Evolutionary conservation across 345 rosid genomes (phyloP), one percentile per base, ranked within the genome.

Genomic region (Eucalyptus albens): DNA sequence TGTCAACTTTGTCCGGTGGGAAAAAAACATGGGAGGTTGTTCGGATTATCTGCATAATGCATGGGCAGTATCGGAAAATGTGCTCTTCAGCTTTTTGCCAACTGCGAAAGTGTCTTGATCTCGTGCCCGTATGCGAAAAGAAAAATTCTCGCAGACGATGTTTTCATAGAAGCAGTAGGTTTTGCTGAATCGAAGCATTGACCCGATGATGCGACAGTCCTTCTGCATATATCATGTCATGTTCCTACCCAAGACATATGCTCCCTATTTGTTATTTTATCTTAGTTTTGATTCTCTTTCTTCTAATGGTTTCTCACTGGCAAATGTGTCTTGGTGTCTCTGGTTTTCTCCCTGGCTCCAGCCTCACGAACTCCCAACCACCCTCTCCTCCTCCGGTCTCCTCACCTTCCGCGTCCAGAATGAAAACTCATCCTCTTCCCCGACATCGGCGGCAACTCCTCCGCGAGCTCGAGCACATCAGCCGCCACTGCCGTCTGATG

Each of bases 11-110:
- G 69, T 60, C 16, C 8, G 31, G 16, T 27, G 31, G 31, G n/a
- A 60, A 19, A 15, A 50, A 50, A 56, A 24, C 0, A 22, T 0
- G 62, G 62, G 29, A 56, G 62, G 27, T 2, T 56, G 0, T 56
- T 0, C 13, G 29, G 62, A 56, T 24, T 4, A 0, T 56, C 59
- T 1, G 24, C 56, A 17, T 51, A 51, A 0, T 22, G 60, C 60
- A 55, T 55, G 26, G 60, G 60, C 27, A 26, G n/a, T 59, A 26
- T 26, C n/a, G n/a, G 65, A 24, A 24, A 26, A 59, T 26, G 65
- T 59, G 65, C 65, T 22, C 65, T 26, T 10, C n/a, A 59, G n/a
- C n/a, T 51, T 59, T 59, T 59, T 26, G 0, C 65, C n/a, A 0
- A 26, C 65, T 59, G 14, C n/a, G 14, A 26, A 59, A 59, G 13